Evolutionary conservation across 1,284 basidiomycete species (phyloP), one percentile per base, ranked within the genome.

Genomic region (Irpex rosettiformis): DNA sequence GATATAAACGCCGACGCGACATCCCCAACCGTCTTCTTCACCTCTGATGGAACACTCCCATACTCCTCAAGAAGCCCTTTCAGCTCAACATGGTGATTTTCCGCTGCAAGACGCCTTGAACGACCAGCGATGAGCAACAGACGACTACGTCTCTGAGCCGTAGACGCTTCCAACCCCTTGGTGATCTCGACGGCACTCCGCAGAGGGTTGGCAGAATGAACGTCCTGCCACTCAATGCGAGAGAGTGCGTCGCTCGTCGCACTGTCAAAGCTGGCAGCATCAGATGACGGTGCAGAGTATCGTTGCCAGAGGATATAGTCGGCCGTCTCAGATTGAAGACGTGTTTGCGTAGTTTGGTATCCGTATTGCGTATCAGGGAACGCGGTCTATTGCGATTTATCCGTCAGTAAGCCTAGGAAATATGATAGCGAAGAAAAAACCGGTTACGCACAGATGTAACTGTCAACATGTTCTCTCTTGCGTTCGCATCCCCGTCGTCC

Each of bases 11-110:
- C 85, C 18, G 86, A 83, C 10, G 85, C 88, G n/a, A 89, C 83
- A 70, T 94, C 91, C 2, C 93, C 93, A 48, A 94, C 78, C 3
- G 91, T 92, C 79, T 90, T 90, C 69, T 82, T 79, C 60, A 93
- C 83, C 65, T 87, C 84, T 18, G 72, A 64, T 1, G 77, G 77
- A 8, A 84, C 72, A 30, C 68, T 73, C 47, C 78, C 77, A 65
- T 81, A 73, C 66, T 85, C 81, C 22, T 84, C 79, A 71, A 88
- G 78, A 21, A 93, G 69, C 60, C 78, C 75, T 60, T 83, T 83
- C 55, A 93, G 69, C 74, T 94, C 93, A 52, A 65, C 64, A 8
- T 75, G 68, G 69, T 89, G 88, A 64, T 82, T 81, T 69, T 88
- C 83, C 52, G 84, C 79, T 7, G 87, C 84, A 47, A 90, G 69